Base-by-base conservation (phyloP, 2,329 filamentous ascomycete genomes). In the Botrytis cinerea region DNA sequence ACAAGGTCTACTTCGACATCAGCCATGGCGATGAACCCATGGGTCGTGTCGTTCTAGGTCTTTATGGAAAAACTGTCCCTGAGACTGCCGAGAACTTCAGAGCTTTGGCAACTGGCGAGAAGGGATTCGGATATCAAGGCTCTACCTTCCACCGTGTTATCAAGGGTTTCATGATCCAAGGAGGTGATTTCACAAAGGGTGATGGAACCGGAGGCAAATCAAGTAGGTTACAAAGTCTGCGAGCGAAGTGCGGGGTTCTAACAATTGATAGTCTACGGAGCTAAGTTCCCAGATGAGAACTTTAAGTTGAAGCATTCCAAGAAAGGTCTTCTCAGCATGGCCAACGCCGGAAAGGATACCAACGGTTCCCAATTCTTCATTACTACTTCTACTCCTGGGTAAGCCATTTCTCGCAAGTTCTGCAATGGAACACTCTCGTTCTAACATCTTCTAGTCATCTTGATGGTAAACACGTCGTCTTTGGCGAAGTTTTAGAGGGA, bases 261-360 rank as follows among this genome's bases (percentile, higher is more conserved):
- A 79, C 73, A 38, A 28, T 64, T 67, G n/a, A 70, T 76, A 91
- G 89, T 96, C 86, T 96, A 95, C 83, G 93, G 93, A 80, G 87
- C 89, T 79, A 93, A 93, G 85, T 96, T 96, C 85, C 84, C 89
- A 77, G 93, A 97, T 80, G 93, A 97, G 90, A 96, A 95, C 91
- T 96, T 97, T 89, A 95, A 96, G 91, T 88, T 95, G 82, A 95
- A 94, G 88, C 93, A 97, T 90, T 89, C 87, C 86, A 94, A 94
- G 89, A 91, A 90, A 84, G 93, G 93, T 80, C 85, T 93, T 70
- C 86, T 96, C 77, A 94, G 92, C 84, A 96, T 94, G 93, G 93
- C 92, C 84, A 95, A 95, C 85, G 89, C 92, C 75, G 93, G 93
- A 83, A 89, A 90, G 83, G 92, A 96, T 84, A 96, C 93, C 86